phyloP scores from a whole-genome alignment of 768 basidiomycete species.

The Nidularia sp. region DNA sequence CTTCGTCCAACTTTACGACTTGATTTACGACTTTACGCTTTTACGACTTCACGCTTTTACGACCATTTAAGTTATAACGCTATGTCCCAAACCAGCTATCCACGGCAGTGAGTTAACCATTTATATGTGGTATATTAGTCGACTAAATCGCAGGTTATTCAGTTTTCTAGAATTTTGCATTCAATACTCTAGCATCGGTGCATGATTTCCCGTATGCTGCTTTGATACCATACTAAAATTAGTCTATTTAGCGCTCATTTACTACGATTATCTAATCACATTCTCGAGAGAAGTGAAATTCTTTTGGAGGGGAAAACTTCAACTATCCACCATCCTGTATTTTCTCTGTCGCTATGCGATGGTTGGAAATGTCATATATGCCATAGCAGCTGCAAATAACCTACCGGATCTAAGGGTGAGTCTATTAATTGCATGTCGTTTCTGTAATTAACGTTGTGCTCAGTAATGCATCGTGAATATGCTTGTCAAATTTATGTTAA shows the following conservation, averaged over 20 bases:
- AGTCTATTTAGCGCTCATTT: neutral
- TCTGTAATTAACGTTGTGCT: neutral
- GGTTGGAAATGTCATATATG: neutral
- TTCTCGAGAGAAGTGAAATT: neutral
- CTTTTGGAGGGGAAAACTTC: neutral
- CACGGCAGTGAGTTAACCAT: too few species aligned
- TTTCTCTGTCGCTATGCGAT: neutral
- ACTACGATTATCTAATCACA: neutral
- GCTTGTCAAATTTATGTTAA: neutral
- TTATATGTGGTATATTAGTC: too few species aligned
- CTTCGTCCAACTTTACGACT: too few species aligned
- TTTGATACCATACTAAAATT: neutral
- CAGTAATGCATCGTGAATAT: neutral
- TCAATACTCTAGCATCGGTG: neutral
- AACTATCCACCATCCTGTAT: neutral
- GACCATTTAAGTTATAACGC: too few species aligned
- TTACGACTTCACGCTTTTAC: too few species aligned
- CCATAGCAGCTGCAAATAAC: neutral
- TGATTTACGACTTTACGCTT: too few species aligned
- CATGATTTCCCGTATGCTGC: neutral
- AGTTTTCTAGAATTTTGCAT: neutral
- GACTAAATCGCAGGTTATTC: too few species aligned
- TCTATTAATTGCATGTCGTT: neutral
- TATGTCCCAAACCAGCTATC: too few species aligned
- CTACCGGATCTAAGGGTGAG: neutral